Evolutionary conservation across 331 rosid species (phyloP), one percentile per base, ranked within the genome.

Genomic region (Phaseolus coccineus): DNA sequence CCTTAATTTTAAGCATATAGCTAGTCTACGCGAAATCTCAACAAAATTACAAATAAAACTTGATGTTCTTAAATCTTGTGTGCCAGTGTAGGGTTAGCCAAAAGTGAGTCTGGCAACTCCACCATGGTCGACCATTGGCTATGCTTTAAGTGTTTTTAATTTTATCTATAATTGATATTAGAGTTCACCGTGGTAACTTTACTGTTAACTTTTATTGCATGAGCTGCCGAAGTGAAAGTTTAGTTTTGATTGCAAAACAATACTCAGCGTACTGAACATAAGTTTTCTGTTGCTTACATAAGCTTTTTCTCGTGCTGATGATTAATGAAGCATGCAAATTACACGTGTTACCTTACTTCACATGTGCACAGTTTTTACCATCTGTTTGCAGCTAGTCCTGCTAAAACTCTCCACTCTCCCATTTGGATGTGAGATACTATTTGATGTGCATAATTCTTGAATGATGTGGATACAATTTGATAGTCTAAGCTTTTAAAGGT

Each of bases 361-460:
- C 44, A 6, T 62, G 44, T 15, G 24, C 12, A 62, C 37, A 2
- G 44, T 62, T 50, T 70, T 35, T 16, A 70, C 42, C 35, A 67
- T 6, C 4, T 40, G 33, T 24, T 61, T 14, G 24, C 44, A 62
- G 68, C 22, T 31, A 2, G 9, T 31, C 24, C 40, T 62, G 25
- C 42, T 62, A 62, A 25, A 62, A 31, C 42, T 33, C 69, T 63
- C 14, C 6, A 15, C 47, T 31, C 46, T 28, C 22, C 46, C 47
- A 3, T 40, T 51, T 15, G 8, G 27, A 50, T 70, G 62, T 70
- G 61, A 25, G 30, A 50, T 4, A 33, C 48, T 19, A 31, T 72
- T 39, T 72, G 25, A 53, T 53, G 52, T 52, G 51, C 52, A 55
- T 16, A 59, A 73, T 56, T 14, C 25, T 57, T 73, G 56, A 77